A percentile compares a stretch with the other conserved stretches of the same genome.
These are phyloP conservation scores for Microcyclosporella mali DNA, from an alignment of 2,329 filamentous ascomycete species.

Conservation along the genomic window DNA sequence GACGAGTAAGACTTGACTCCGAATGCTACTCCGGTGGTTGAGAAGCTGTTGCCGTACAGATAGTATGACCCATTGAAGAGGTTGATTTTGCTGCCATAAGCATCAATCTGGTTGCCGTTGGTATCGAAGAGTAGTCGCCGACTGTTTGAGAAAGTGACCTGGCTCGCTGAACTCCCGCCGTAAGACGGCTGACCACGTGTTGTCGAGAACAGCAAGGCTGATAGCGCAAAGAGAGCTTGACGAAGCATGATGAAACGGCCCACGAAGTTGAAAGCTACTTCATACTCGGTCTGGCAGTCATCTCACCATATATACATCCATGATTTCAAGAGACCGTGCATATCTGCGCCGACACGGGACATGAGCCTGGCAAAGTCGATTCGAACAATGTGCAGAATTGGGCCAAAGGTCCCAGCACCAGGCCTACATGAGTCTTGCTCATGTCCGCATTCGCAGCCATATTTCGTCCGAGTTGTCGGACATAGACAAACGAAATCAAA, in stretches of 20 bases:
- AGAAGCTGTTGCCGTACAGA: conserved; percentile 25
- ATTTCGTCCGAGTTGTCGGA: neutral
- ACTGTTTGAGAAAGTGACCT: conserved; percentile 21
- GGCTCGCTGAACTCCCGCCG: neutral
- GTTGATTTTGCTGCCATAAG: conserved; percentile 23
- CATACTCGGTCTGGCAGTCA: too few species aligned
- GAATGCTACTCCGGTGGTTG: conserved; percentile 16
- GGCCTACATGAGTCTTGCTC: neutral
- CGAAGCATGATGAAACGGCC: too few species aligned
- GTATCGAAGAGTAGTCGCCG: conserved; percentile 21
- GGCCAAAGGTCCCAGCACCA: too few species aligned
- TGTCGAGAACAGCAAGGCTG: neutral
- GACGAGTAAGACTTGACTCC: conserved; percentile 25
- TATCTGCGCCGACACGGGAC: too few species aligned
- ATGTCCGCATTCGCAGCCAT: neutral
- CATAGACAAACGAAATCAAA: too few species aligned
- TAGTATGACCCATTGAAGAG: conserved; percentile 22
- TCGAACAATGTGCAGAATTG: too few species aligned
- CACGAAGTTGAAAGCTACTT: too few species aligned
- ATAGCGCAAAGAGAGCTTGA: too few species aligned
- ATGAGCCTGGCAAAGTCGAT: too few species aligned
- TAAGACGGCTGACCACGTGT: neutral
- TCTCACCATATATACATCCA: too few species aligned
- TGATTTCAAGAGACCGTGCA: too few species aligned
- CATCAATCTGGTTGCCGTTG: conserved; percentile 23